Evolutionary conservation across 192 early-diverging fungal species (phyloP), one percentile per base, ranked within the genome.

Genomic region (Linnemannia exigua): DNA sequence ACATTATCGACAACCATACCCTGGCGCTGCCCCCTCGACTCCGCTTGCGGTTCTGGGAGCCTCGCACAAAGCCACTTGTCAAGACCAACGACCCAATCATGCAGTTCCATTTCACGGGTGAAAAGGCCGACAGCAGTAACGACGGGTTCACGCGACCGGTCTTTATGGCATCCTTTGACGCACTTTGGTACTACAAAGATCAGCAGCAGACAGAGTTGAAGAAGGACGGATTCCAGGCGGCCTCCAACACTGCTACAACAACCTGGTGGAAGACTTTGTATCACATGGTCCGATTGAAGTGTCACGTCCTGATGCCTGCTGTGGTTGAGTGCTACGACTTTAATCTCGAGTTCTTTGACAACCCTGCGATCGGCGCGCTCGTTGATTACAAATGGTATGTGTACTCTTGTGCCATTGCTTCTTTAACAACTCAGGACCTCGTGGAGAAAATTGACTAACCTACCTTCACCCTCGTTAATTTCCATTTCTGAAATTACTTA

Each of bases 331-430:
- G 74, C 38, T 68, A 76, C 20, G 52, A 76, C 5, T 81, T 76
- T 52, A 66, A 76, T 2, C 25, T 81, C 19, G 79, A 81, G 41
- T 76, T 75, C 36, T 71, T 76, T 37, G 80, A 81, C 19, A 81
- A 81, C 35, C 80, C 80, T 9, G 67, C 80, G 19, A 81, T 81
- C 33, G 80, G 51, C 19, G 80, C 80, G 2, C 31, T 81, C 25
- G 74, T 81, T 3, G 74, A 36, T 31, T 81, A 81, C 44, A 81
- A 81, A 19, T 76, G 80, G 80, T 81, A 72, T 48, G 50, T 33
- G 41, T 41, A 25, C 20, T 66, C 37, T 77, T 41, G 37, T 67
- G n/a, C 20, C n/a, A 61, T 33, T 5, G 31, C 25, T 5, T 5
- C 31, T 33, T 12, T 15, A 28, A 11, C 6, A n/a, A 3, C 8